Base-by-base conservation (phyloP, 306 rosid species). In the Neltuma alba region DNA sequence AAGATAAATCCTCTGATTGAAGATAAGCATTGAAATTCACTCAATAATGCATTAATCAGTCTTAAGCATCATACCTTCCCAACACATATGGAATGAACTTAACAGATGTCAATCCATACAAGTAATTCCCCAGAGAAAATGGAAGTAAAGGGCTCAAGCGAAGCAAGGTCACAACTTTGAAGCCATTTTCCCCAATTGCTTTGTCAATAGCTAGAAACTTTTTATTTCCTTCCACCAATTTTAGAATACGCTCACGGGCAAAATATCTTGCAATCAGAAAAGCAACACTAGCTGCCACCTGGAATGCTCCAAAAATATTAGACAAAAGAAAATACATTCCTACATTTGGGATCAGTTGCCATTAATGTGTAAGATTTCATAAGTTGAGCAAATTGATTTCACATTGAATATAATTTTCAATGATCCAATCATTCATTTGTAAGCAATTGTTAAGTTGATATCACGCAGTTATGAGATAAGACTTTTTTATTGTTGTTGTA, bases 141-240 rank as follows among this genome's bases (percentile, higher is more conserved):
- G 99, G 99, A 76, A 95, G 99, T 81, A 95, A 81, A 48, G 99
- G 99, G 83, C 99, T 95, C 89, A 95, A 86, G 38, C 98, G 99
- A 50, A 95, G 98, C 72, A 95, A 91, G 62, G 99, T 95, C 41
- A 95, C 99, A 81, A 95, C 92, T 87, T 86, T 89, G 89, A 95
- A 95, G 72, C 98, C 89, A 75, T 93, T 89, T 78, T 95, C 98
- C 48, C 99, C 99, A 61, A 95, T 95, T 76, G 98, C 99, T 79
- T 91, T 95, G 84, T 95, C 99, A 66, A 95, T 90, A 57, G 99
- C 99, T 69, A 93, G 91, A 81, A 95, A 95, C 83, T 93, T 95
- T 70, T 93, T 93, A 85, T 95, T 93, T 76, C 99, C 99, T 86
- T 95, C 89, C 20, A 95, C 99, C 23, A 95, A 87, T 85, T 93